phyloP scores from a whole-genome alignment of 176 grass and related monocot species.

The Eragrostis curvula region DNA sequence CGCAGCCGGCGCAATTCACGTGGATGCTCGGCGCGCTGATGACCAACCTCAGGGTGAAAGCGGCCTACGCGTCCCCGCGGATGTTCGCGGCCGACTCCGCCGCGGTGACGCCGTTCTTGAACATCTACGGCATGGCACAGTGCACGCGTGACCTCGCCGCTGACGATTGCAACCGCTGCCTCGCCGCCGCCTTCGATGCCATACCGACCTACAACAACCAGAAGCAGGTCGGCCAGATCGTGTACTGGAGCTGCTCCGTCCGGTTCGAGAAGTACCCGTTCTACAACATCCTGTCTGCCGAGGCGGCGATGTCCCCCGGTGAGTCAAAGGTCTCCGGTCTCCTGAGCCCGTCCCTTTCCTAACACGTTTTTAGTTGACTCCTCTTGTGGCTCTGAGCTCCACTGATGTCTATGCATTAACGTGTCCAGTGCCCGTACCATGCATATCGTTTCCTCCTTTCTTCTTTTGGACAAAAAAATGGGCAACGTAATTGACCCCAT shows the following conservation, averaged over 20 bases:
- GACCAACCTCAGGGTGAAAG: constrained; percentile 12
- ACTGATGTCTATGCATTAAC: background rate
- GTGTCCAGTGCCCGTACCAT: too few relatives aligned
- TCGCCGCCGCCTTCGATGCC: background rate
- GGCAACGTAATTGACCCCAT: too few relatives aligned
- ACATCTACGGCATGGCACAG: constrained; percentile 55
- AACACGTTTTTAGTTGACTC: background rate
- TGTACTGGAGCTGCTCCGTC: constrained; percentile 28
- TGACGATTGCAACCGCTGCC: constrained; percentile 48
- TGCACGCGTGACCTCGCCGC: constrained; percentile 59
- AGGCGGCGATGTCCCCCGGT: constrained; percentile 39
- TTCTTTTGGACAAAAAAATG: background rate
- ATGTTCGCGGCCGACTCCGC: constrained; percentile 37
- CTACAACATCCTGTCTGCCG: constrained; percentile 31
- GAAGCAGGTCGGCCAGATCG: background rate
- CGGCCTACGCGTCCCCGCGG: constrained; percentile 24
- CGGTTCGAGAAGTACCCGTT: constrained; percentile 42
- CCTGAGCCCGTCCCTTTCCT: background rate
- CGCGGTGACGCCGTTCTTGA: background rate
- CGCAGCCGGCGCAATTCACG: constrained; percentile 20
- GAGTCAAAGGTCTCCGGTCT: background rate
- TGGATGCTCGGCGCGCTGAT: constrained; percentile 28
- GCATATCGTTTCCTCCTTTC: background rate
- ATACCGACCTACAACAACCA: constrained; percentile 12
- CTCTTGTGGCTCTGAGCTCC: background rate